These are phyloP conservation scores for Teunomyces tritomae DNA, from an alignment of 805 yeast genomes.

Conservation along the genomic window DNA sequence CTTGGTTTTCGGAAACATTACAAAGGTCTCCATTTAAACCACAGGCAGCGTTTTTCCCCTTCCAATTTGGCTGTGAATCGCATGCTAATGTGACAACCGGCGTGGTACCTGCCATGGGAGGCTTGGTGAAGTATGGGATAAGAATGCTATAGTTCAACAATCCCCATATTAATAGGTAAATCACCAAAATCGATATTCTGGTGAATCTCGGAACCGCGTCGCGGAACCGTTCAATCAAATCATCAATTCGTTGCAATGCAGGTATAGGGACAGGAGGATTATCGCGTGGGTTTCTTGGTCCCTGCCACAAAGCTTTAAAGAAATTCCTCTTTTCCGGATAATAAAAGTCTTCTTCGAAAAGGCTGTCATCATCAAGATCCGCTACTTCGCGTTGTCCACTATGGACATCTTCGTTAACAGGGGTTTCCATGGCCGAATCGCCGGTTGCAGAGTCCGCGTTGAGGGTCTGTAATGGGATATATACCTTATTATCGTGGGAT, in stretches of 20 bases:
- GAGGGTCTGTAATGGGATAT: not conserved
- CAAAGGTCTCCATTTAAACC: conserved; percentile 71
- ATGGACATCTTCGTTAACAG: not conserved
- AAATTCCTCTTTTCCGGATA: conserved; percentile 13
- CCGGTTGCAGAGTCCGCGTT: not conserved
- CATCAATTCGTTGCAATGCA: conserved; percentile 35
- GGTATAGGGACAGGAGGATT: conserved; percentile 9
- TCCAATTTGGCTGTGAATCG: conserved; percentile 53
- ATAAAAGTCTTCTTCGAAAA: not conserved
- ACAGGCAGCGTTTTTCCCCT: conserved; percentile 72
- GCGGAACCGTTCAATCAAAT: conserved; percentile 40
- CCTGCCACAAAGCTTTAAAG: conserved; percentile 47
- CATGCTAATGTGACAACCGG: conserved; percentile 50
- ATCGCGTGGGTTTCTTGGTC: conserved; percentile 40
- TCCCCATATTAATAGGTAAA: conserved; percentile 50
- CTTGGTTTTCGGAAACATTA: conserved; percentile 39
- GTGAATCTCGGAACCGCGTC: conserved; percentile 21
- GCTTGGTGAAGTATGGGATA: conserved; percentile 44
- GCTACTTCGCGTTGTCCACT: not conserved
- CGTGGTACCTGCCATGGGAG: conserved; percentile 16
- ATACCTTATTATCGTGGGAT: not conserved
- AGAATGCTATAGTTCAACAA: conserved; percentile 35
- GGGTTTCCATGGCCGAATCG: not conserved
- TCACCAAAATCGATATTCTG: conserved; percentile 26
- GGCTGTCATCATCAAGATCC: not conserved